Conservation (phyloP, 768 basidiomycete species). For the Tricholoma bakamatsutake region DNA sequence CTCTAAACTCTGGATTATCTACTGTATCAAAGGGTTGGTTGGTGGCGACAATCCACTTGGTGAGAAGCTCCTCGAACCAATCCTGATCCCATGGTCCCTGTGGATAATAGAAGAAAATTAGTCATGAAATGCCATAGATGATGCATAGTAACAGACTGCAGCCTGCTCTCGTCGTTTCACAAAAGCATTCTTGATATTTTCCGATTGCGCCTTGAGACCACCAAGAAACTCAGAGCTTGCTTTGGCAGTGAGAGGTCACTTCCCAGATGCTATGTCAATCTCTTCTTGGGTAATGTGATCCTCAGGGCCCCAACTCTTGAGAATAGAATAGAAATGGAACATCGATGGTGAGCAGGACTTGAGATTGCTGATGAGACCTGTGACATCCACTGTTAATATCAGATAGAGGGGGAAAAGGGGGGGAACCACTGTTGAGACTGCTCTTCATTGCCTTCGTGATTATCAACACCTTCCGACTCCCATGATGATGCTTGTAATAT, state of each 20-base stretch:
- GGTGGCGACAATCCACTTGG: not conserved
- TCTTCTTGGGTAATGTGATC: not conserved
- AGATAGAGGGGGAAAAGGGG: not conserved
- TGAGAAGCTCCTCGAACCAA: not conserved
- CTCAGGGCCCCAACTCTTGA: not conserved
- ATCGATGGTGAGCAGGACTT: not conserved
- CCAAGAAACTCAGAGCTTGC: not conserved
- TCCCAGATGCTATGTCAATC: not conserved
- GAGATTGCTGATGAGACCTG: not conserved
- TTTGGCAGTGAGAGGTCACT: not conserved
- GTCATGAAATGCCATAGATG: not conserved
- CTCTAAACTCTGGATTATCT: not conserved
- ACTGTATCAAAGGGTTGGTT: not conserved
- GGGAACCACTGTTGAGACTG: constrained; percentile 4
- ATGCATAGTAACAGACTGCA: not conserved
- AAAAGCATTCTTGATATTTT: not conserved
- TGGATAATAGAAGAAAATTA: not conserved
- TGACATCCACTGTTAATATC: not conserved
- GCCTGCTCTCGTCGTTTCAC: not conserved
- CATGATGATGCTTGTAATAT: constrained; percentile 17
- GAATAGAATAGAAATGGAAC: not conserved
- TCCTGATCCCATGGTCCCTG: not conserved
- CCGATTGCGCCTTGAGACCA: not conserved
- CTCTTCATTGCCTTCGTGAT: constrained; percentile 10
- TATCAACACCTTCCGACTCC: constrained; percentile 11